phyloP scores from a whole-genome alignment of 108 stramenopile species.

The Conticribra guillardii region DNA sequence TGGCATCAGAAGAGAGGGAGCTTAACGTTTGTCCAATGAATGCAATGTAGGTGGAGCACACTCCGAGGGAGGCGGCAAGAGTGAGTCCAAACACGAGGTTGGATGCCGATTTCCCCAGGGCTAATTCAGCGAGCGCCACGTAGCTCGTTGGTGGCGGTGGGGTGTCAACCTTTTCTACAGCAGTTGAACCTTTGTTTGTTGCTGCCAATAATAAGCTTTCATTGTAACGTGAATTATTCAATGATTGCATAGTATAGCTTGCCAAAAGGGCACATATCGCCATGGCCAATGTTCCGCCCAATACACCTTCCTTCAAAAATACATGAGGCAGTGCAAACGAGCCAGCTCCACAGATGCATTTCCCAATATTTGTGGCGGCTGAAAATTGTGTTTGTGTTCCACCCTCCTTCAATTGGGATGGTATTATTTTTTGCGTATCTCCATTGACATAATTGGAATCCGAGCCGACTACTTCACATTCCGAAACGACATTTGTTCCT shows the following conservation, averaged over 20 bases:
- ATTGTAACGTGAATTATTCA: constrained; percentile 31
- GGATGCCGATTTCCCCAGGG: constrained; percentile 25
- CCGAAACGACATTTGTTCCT: constrained; percentile 23
- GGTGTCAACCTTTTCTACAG: too few relatives aligned
- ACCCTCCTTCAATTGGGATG: too few relatives aligned
- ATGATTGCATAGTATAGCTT: constrained; percentile 37
- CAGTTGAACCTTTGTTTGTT: neutral
- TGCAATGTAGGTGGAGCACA: constrained; percentile 53
- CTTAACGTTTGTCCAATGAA: constrained; percentile 46
- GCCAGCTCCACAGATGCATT: constrained; percentile 62
- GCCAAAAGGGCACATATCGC: constrained; percentile 42
- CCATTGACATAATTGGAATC: too few relatives aligned
- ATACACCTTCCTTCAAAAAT: constrained; percentile 55
- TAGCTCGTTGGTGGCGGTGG: constrained; percentile 42
- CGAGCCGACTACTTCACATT: constrained; percentile 33
- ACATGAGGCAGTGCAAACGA: constrained; percentile 58
- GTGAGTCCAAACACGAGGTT: constrained; percentile 47
- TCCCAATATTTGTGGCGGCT: constrained; percentile 48
- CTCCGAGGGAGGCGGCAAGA: constrained; percentile 46
- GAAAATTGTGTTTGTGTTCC: constrained; percentile 52
- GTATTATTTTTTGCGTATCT: neutral
- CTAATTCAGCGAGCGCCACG: constrained; percentile 40
- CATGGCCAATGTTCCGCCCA: constrained; percentile 54
- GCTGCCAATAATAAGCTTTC: neutral
- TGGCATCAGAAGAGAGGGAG: constrained; percentile 31